A percentile compares a stretch with the other conserved stretches of the same genome.
These are phyloP conservation scores for Fraxinus sp. DNA, from an alignment of 305 asterid species.

Conservation along the genomic window DNA sequence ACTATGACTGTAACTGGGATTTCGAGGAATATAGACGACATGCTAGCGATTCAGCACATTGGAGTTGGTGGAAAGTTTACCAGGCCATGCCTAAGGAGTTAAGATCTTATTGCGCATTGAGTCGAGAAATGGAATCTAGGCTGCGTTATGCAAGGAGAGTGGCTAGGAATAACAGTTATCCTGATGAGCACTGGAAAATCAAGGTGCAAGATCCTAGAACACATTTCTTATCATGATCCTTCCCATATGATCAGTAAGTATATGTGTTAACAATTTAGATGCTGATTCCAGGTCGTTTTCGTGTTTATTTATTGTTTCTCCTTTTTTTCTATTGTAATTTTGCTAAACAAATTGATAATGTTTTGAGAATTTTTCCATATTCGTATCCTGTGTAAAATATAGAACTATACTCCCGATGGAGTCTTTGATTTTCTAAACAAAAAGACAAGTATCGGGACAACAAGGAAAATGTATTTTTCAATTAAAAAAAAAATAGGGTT, in stretches of 20 bases:
- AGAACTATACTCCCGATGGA: not conserved
- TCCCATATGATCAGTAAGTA: not conserved
- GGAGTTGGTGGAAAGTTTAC: conserved; percentile 62
- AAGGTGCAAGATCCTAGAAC: conserved; percentile 31
- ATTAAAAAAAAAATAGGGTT: too few species aligned
- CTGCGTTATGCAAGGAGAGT: conserved; percentile 24
- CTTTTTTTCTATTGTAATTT: not conserved
- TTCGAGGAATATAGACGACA: conserved; percentile 32
- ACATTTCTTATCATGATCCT: not conserved
- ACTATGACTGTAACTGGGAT: conserved; percentile 77
- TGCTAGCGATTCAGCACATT: conserved; percentile 63
- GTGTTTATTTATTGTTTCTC: not conserved
- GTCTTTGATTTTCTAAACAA: not conserved
- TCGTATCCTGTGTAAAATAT: too few species aligned
- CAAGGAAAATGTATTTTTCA: not conserved
- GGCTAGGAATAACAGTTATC: conserved; percentile 23
- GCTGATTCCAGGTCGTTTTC: not conserved
- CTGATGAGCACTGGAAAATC: conserved; percentile 39
- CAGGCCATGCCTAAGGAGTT: conserved; percentile 47
- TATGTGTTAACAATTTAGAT: not conserved
- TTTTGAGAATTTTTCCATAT: too few species aligned
- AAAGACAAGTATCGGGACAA: not conserved
- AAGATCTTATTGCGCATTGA: conserved; percentile 43
- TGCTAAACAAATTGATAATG: too few species aligned
- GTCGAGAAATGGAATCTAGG: conserved; percentile 28